phyloP scores from a whole-genome alignment of 1,139 yeast genomes.

The Nakaseomyces sp. region DNA sequence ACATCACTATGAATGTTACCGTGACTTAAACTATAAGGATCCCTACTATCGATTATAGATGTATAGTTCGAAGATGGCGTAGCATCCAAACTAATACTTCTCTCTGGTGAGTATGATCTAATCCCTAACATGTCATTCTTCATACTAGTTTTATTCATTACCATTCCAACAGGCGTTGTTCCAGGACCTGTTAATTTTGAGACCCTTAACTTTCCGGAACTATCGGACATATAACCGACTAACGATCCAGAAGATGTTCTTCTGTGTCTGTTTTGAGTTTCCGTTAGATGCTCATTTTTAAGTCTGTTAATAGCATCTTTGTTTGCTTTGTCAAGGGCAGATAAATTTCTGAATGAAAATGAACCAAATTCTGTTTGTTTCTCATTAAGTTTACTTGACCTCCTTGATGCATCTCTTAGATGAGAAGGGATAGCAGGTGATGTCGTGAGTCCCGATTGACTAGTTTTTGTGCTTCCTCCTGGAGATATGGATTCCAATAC shows the following conservation, averaged over 20 bases:
- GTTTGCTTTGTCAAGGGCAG: conserved; percentile 87
- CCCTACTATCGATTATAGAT: not conserved
- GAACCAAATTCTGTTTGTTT: conserved; percentile 80
- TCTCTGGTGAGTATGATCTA: conserved; percentile 25
- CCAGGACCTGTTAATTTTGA: conserved; percentile 2
- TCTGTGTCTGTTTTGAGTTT: conserved; percentile 21
- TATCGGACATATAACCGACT: conserved; percentile 33
- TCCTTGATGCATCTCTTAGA: conserved; percentile 43
- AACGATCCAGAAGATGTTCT: conserved; percentile 26
- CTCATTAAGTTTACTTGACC: conserved; percentile 65
- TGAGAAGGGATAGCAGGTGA: conserved; percentile 48
- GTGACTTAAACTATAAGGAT: conserved; percentile 7
- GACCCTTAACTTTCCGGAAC: conserved; percentile 4
- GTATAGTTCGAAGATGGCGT: conserved; percentile 11
- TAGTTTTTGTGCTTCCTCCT: conserved; percentile 13
- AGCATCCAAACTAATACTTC: conserved; percentile 19
- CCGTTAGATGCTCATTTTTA: conserved; percentile 69
- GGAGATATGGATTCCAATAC: conserved; percentile 22
- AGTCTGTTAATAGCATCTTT: conserved; percentile 83
- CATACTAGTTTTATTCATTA: conserved; percentile 10
- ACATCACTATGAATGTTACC: conserved; percentile 17
- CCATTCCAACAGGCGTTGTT: conserved; percentile 6
- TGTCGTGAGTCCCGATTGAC: conserved; percentile 31
- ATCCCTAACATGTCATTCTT: conserved; percentile 24
- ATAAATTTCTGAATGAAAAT: conserved; percentile 79